Conservation (phyloP, 78 protist species). For the Chrysochromulina parva region DNA sequence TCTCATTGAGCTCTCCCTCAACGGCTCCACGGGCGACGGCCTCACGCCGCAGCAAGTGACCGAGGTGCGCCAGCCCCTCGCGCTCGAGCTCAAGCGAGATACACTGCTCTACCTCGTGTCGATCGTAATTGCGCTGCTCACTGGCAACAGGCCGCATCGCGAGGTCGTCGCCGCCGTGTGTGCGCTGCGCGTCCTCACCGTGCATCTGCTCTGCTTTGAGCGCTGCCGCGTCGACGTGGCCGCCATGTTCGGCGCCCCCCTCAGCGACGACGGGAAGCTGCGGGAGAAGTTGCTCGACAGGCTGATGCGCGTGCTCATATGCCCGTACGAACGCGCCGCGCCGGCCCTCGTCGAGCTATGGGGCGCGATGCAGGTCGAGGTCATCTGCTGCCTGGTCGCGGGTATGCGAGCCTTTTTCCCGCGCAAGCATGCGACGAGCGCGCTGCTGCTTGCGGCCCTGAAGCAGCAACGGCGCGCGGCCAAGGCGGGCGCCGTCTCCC, state of each 20-base stretch:
- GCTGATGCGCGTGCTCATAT: not conserved
- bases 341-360: not conserved
- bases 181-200: constrained; percentile 6
- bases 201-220: not conserved
- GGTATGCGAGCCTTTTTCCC: not conserved
- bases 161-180: not conserved
- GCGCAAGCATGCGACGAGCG: not conserved
- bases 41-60: constrained; percentile 22
- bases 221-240: constrained; percentile 23
- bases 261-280: not conserved
- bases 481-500: not conserved
- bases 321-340: too few species aligned
- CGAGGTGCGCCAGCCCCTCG: constrained; percentile 17
- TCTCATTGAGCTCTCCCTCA: not conserved
- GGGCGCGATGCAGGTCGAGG: constrained; percentile 16
- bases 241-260: not conserved
- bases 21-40: not conserved
- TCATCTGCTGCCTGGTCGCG: not conserved
- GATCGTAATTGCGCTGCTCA: not conserved
- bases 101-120: not conserved
- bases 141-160: not conserved
- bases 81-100: not conserved
- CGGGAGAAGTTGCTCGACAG: not conserved
- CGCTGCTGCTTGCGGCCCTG: constrained; percentile 9
- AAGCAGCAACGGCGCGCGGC: too few species aligned